Base-by-base conservation (phyloP, 2,329 filamentous ascomycete genomes). In the Talaromyces piceae region DNA sequence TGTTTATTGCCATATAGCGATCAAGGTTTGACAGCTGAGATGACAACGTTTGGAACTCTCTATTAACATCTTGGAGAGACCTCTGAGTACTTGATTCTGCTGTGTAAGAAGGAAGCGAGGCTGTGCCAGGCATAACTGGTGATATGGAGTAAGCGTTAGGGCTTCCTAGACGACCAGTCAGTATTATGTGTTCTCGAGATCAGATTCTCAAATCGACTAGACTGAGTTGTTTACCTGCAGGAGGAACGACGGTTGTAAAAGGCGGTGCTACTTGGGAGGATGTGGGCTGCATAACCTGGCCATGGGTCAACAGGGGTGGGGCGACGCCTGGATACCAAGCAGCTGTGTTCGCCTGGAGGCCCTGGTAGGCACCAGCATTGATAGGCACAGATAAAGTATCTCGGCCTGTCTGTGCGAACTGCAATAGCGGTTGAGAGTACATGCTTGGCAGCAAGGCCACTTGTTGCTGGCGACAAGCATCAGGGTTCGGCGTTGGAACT, bases 1-100 rank as follows among this genome's bases (percentile, higher is more conserved):
- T 61, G 54, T 70, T 63, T 39, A 72, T 54, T 5, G 69, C 69
- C 55, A 69, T 64, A 44, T 71, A 64, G 48, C 66, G 64, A 41
- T 72, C 68, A 22, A 72, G 57, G 31, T 61, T 63, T 5, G 62
- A 59, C 12, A 72, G 63, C 45, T 71, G 59, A 5, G 59, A 54
- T 12, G 63, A 63, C 18, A 70, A 55, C 20, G 50, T 56, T 22
- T 64, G 62, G 47, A 63, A 59, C 30, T 65, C 62, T 44, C 61
- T 63, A 5, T 56, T 56, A 20, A 62, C 59, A 16, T 63, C 61
- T 31, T 66, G 61, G n/a, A 68, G 47, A 22, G 62, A 57, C 41
- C 58, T 61, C 25, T 57, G 54, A 12, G 55, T 53, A 11, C 53
- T 27, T 26, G 50, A 43, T 26, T 62, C 57, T 54, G 54, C 18